Evolutionary conservation across 2,329 filamentous ascomycete genomes (phyloP), one percentile per base, ranked within the genome.

Genomic region (Colletotrichum sp.): DNA sequence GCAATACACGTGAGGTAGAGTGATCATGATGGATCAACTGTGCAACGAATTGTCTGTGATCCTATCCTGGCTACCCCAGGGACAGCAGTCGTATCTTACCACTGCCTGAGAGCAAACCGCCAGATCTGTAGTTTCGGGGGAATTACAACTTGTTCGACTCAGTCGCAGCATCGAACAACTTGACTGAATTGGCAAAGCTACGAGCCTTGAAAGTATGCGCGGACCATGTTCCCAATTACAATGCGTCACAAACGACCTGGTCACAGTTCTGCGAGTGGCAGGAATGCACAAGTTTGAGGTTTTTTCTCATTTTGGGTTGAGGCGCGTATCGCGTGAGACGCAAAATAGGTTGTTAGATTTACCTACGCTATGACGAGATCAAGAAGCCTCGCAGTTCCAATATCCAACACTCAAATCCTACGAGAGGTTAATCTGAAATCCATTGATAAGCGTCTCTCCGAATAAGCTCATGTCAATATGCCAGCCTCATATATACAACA

Each of bases 341-440:
- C 9, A n/a, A 49, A 10, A 3, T 12, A 6, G 6, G 9, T 49
- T 49, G 39, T 2, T 7, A 7, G 5, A n/a, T n/a, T n/a, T 44
- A 9, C 16, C 16, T 18, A 10, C 39, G 39, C 39, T n/a, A 44
- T n/a, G 39, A 44, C 39, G 39, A 49, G 39, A 49, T n/a, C 5
- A 49, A 12, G 9, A n/a, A n/a, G 0, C 18, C 0, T 1, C 4
- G 18, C 9, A n/a, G 18, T 49, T 4, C 4, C 4, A 12, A n/a
- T n/a, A n/a, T 49, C 5, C 4, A 12, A 49, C 39, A 1, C 18
- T 10, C 9, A 49, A 49, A 1, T 49, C 9, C 9, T 49, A n/a
- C 9, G 9, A 21, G 18, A 7, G 0, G 18, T 49, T 0, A 6
- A 49, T 12, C 9, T 7, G 9, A 49, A 7, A 12, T n/a, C 18